These are phyloP conservation scores for Dothiorella sarmentorum DNA, from an alignment of 2,329 filamentous ascomycete genomes.

Conservation along the genomic window DNA sequence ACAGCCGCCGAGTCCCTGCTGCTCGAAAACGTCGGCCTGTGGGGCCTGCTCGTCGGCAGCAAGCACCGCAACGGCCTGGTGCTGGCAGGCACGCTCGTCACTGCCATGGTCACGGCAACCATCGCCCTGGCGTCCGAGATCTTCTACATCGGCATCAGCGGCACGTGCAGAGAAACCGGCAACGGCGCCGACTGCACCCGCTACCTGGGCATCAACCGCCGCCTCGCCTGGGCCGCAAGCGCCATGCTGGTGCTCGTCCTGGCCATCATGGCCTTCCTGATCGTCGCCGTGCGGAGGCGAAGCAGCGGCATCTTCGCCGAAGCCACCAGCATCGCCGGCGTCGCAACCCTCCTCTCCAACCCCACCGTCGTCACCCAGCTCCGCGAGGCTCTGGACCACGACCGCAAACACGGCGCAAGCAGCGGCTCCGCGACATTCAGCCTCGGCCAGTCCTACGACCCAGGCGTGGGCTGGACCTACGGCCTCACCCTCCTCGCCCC, in stretches of 20 bases:
- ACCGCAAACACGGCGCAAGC: neutral
- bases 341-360: neutral
- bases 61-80: neutral
- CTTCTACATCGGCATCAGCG: constrained; percentile 12
- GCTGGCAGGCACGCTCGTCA: constrained; percentile 12
- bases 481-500: neutral
- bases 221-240: neutral
- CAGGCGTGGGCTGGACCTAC: neutral
- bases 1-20: neutral
- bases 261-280: neutral
- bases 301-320: neutral
- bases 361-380: neutral
- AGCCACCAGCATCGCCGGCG: neutral
- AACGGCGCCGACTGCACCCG: neutral
- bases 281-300: neutral
- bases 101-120: neutral
- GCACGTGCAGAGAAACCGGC: neutral
- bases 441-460: neutral
- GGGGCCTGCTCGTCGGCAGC: neutral
- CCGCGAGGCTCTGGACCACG: neutral
- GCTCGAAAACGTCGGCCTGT: neutral
- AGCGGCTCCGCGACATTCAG: neutral
- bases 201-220: neutral
- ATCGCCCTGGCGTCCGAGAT: constrained; percentile 16
- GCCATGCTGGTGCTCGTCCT: neutral